phyloP scores from a whole-genome alignment of 768 basidiomycete species.

The Psilocybe subaeruginosa region DNA sequence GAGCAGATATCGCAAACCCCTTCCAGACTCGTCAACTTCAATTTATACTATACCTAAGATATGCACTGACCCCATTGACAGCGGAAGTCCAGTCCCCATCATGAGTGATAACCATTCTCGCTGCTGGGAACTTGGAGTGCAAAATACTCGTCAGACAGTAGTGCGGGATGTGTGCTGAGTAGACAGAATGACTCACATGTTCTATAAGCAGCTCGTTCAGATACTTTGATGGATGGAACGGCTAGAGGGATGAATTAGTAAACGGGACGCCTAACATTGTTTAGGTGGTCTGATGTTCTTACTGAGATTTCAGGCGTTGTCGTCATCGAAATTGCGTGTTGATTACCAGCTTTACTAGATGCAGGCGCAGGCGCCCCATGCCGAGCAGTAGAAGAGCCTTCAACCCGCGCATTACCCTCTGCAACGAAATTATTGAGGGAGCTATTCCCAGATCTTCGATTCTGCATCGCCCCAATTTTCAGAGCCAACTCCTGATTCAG shows the following conservation, averaged over 20 bases:
- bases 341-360: neutral
- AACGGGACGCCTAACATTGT: neutral
- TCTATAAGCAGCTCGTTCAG: neutral
- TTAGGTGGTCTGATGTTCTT: neutral
- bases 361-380: neutral
- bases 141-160: neutral
- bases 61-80: neutral
- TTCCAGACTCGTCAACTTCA: neutral
- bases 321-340: neutral
- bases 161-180: neutral
- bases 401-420: neutral
- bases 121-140: neutral
- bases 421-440: neutral
- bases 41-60: neutral
- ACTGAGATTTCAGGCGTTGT: neutral
- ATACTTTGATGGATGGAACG: neutral
- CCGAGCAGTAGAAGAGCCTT: neutral
- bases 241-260: neutral
- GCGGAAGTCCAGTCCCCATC: neutral
- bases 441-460: neutral
- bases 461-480: neutral
- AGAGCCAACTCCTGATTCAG: neutral
- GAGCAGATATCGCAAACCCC: neutral
- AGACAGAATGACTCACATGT: neutral
- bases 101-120: conserved; percentile 4